phyloP scores from a whole-genome alignment of 2,329 filamentous ascomycete species.

The Microcyclospora tardicrescens region DNA sequence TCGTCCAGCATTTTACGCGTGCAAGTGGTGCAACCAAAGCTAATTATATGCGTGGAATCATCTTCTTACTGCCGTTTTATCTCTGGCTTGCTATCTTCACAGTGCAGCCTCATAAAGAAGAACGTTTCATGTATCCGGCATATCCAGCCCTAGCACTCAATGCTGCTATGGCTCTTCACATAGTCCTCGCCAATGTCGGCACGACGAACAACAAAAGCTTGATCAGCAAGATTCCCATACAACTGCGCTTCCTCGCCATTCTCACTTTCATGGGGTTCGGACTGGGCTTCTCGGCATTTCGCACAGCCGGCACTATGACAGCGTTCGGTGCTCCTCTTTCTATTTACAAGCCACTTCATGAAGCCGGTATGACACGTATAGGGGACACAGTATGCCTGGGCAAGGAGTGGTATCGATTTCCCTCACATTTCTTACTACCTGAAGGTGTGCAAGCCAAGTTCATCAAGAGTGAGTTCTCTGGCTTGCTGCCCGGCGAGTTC shows the following conservation, averaged over 20 bases:
- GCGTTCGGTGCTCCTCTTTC: constrained; percentile 72
- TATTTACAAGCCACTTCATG: constrained; percentile 55
- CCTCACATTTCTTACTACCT: constrained; percentile 82
- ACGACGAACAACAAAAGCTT: constrained; percentile 50
- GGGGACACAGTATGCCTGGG: constrained; percentile 74
- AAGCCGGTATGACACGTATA: constrained; percentile 38
- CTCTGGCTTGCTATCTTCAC: constrained; percentile 90
- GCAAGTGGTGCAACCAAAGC: constrained; percentile 50
- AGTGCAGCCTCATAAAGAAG: constrained; percentile 88
- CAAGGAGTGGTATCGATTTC: constrained; percentile 98
- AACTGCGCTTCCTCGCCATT: constrained; percentile 56
- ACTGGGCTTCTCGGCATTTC: constrained; percentile 52
- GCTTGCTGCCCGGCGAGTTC: constrained; percentile 83
- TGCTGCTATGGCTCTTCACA: constrained; percentile 71
- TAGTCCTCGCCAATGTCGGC: constrained; percentile 63
- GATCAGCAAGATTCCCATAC: constrained; percentile 59
- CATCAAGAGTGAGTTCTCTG: constrained; percentile 77
- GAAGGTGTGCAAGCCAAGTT: constrained; percentile 77
- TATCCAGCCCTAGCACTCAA: constrained; percentile 88
- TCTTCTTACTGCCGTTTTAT: constrained; percentile 79
- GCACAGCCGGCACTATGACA: constrained; percentile 63
- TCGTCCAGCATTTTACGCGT: constrained; percentile 56
- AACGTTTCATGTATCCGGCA: constrained; percentile 94
- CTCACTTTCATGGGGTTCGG: constrained; percentile 36
- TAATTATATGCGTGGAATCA: constrained; percentile 59